Conservation (phyloP, 2,329 filamentous ascomycete species). For the Trichoderma sp. region DNA sequence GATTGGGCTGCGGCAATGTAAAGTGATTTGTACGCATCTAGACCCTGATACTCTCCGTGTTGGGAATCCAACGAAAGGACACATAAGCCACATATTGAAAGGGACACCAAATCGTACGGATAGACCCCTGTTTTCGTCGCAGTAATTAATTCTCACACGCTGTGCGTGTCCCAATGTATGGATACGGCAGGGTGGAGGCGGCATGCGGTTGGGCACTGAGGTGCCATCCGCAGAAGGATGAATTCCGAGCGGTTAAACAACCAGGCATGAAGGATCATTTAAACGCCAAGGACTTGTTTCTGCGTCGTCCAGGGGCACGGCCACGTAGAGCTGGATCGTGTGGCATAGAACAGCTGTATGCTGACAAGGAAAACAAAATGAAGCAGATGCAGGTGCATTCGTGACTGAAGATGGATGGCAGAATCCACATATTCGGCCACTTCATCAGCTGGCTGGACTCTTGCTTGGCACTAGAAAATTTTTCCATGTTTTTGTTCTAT, state of each 20-base stretch:
- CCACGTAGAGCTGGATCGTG: not conserved
- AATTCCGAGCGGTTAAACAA: slow-evolving; percentile 25
- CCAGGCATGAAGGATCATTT: not conserved
- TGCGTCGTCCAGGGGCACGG: not conserved
- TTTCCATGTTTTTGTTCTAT: not conserved
- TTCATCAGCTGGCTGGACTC: not conserved
- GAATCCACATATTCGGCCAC: not conserved
- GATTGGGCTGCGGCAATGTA: slow-evolving; percentile 9
- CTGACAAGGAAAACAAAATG: not conserved
- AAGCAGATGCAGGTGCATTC: not conserved
- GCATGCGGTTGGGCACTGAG: slow-evolving; percentile 48
- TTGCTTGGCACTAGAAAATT: not conserved
- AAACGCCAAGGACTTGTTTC: not conserved
- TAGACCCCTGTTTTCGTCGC: slow-evolving; percentile 1
- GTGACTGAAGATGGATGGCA: not conserved
- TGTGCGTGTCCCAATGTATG: slow-evolving; percentile 23
- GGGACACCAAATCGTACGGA: not conserved
- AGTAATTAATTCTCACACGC: slow-evolving; percentile 22
- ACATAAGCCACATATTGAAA: not conserved
- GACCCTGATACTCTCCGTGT: not conserved
- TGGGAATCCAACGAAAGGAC: not conserved
- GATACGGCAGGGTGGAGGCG: slow-evolving; percentile 20
- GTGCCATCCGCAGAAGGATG: slow-evolving; percentile 43
- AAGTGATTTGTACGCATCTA: slow-evolving; percentile 14
- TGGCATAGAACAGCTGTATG: not conserved